Evolutionary conservation across 805 yeast species (phyloP).

Genomic region (Jamesozyma piceae): DNA sequence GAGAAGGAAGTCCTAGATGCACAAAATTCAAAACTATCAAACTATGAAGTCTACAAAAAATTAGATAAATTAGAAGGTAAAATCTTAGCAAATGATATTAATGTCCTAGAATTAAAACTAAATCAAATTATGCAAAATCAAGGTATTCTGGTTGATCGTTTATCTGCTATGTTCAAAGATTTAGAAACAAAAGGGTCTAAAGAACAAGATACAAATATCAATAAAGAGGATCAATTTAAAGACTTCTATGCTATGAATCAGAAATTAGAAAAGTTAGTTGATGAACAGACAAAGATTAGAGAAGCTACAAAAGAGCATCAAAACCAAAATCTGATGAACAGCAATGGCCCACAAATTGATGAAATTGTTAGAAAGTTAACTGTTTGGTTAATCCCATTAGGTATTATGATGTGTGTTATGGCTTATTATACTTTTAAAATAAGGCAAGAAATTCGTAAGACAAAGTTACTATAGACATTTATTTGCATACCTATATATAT

Average conservation of each 20-base stretch:
- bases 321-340: background rate
- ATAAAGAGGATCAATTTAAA: slow-evolving; percentile 13
- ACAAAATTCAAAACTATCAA: slow-evolving; percentile 16
- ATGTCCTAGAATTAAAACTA: slow-evolving; percentile 19
- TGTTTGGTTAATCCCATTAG: slow-evolving; percentile 29
- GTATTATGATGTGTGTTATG: slow-evolving; percentile 27
- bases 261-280: slow-evolving; percentile 24
- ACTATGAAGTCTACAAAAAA: slow-evolving; percentile 23
- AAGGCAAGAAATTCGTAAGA: slow-evolving; percentile 31
- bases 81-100: slow-evolving; percentile 30
- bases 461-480: slow-evolving; percentile 21
- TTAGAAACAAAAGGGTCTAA: slow-evolving; percentile 4
- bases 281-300: slow-evolving; percentile 25
- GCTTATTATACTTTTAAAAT: slow-evolving; percentile 31
- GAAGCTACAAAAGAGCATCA: slow-evolving; percentile 13
- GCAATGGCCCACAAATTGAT: slow-evolving; percentile 25
- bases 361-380: slow-evolving; percentile 26
- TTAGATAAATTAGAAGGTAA: slow-evolving; percentile 30
- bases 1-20: slow-evolving; percentile 24
- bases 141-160: slow-evolving; percentile 14
- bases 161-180: slow-evolving; percentile 13
- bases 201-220: slow-evolving; percentile 1
- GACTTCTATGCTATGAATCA: slow-evolving; percentile 26
- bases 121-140: slow-evolving; percentile 19
- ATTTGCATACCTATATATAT: background rate